phyloP scores from a whole-genome alignment of 164 flowering plant genomes.

The Annona cherimola region DNA sequence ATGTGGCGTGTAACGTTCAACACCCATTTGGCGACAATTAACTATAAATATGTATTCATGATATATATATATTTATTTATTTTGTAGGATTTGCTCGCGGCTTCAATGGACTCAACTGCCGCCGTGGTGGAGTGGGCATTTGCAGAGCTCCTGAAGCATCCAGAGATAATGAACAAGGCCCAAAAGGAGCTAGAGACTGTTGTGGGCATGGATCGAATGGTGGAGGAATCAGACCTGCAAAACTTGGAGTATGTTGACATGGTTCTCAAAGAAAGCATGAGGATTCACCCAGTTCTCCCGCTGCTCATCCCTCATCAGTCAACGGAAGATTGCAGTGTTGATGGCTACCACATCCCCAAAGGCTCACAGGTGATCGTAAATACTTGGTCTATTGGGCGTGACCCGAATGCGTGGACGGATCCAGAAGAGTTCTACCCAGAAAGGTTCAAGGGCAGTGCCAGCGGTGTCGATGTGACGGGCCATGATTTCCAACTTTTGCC shows the following conservation, averaged over 20 bases:
- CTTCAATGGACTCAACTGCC: not conserved
- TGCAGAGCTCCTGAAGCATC: constrained; percentile 12
- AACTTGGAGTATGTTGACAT: constrained; percentile 8
- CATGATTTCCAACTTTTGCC: constrained; percentile 12
- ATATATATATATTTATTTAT: too few species aligned
- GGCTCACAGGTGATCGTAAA: constrained; percentile 55
- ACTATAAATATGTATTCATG: too few species aligned
- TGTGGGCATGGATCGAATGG: constrained; percentile 9
- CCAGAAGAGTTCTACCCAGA: constrained; percentile 60
- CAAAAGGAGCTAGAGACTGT: constrained; percentile 1
- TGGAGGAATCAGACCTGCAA: constrained; percentile 11
- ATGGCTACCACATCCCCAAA: constrained; percentile 56
- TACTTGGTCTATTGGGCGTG: constrained; percentile 76
- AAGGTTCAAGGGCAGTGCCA: constrained; percentile 43
- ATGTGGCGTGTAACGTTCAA: too few species aligned
- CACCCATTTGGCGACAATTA: too few species aligned
- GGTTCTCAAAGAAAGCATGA: constrained; percentile 8
- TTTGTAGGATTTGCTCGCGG: constrained; percentile 1
- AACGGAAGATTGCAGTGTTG: constrained; percentile 3
- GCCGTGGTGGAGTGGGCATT: constrained; percentile 5
- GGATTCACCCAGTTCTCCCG: constrained; percentile 11
- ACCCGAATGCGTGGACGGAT: constrained; percentile 59
- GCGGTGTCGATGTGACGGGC: constrained; percentile 4
- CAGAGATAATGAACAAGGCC: constrained; percentile 1
- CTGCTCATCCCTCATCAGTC: constrained; percentile 7